Percentiles rank a stretch among this genome's conserved stretches.
Conservation (phyloP, 2,329 filamentous ascomycete genomes). For the Trichoderma sp. region DNA sequence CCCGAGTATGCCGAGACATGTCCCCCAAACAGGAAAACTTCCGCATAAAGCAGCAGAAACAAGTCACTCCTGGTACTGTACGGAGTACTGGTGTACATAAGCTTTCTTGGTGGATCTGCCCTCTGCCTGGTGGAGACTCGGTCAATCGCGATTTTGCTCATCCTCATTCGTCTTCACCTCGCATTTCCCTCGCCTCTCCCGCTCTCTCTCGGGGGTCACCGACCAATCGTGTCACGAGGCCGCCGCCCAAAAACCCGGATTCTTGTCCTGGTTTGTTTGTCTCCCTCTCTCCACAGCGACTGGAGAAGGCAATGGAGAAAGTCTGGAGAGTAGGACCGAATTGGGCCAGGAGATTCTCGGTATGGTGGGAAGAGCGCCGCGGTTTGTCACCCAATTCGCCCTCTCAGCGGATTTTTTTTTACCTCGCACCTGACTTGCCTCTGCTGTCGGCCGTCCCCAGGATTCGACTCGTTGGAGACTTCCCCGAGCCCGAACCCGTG, state of each 20-base stretch:
- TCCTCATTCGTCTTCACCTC: conserved; percentile 5
- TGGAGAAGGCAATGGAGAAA: conserved; percentile 14
- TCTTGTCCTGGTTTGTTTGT: neutral
- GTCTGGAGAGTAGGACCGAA: conserved; percentile 18
- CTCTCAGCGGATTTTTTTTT: neutral
- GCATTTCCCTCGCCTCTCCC: neutral
- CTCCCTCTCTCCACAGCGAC: conserved; percentile 5
- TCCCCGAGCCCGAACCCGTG: conserved; percentile 14
- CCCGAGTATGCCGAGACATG: conserved; percentile 13
- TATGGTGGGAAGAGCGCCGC: conserved; percentile 7
- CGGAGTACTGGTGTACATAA: neutral
- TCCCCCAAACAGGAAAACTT: neutral
- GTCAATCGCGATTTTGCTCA: neutral
- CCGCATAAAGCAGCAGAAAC: neutral
- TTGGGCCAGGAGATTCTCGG: conserved; percentile 12
- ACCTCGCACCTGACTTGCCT: conserved; percentile 12
- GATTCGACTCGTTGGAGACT: neutral
- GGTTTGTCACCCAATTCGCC: conserved; percentile 10
- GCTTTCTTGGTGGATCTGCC: conserved; percentile 8
- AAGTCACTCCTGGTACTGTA: neutral
- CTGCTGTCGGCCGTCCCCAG: neutral
- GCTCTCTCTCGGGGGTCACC: neutral
- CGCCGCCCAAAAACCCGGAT: neutral
- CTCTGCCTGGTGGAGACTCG: neutral
- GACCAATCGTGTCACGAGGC: conserved; percentile 4